Base-by-base conservation (phyloP, 1,139 yeast species). In the Sugiyamaella grinbergsii region DNA sequence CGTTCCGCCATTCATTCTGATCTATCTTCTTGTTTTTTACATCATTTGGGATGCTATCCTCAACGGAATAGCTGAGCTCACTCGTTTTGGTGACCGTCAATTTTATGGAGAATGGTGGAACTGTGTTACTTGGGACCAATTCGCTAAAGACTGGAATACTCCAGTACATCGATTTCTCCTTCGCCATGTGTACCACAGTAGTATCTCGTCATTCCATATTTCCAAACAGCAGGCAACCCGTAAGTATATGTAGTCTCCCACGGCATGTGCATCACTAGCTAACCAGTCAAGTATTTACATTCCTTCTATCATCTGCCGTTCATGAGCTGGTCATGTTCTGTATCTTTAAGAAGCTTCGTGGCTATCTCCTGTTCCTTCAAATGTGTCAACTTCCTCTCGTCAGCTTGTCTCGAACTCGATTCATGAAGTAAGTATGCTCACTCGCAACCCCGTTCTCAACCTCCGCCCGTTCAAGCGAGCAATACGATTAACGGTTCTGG, bases 81-180 rank as follows among this genome's bases (percentile, higher is more conserved):
- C 95, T 16, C 63, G 77, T 49, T 93, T 84, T 69, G 96, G 91
- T 1, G 98, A 93, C 65, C 79, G 98, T 39, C 87, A 85, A 59
- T 93, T 93, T 67, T 93, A 93, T 63, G 95, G 95, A 2, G 88
- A 90, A 39, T 93, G 98, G 98, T 93, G 98, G 98, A 88, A 93
- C 60, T 87, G 95, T 58, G 82, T 86, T 24, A 85, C 90, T 45
- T 93, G 97, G 96, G 90, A 87, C 51, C 93, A 90, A 65, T 93
- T 87, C 70, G 86, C 97, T 7, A 78, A 97, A 58, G 82, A 87
- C 58, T 94, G 99, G 98, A 93, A 93, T 66, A 78, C 81, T 7
- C 97, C 98, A 0, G 98, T 94, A n/a, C 97, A 93, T 67, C 80
- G 83, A 59, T 93, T 93, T 62, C 72, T 93, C 54, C 73, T 90